Percentiles rank a stretch among this genome's conserved stretches.
Evolutionary conservation across 2,329 filamentous ascomycete genomes (phyloP).

Genomic region (Aureobasidium zeae): DNA sequence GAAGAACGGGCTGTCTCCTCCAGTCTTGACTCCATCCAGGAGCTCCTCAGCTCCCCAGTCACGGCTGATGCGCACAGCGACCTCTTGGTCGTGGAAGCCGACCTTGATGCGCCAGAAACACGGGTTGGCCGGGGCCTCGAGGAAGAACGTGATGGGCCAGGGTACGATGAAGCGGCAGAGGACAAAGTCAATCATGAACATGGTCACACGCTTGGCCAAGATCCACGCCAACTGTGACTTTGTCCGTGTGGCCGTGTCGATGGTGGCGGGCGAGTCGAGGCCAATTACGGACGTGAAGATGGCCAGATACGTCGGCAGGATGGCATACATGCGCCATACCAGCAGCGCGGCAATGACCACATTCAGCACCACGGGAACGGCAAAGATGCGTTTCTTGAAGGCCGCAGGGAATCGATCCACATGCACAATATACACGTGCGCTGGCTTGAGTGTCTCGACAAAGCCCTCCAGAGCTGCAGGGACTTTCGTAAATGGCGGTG

Average conservation of each 20-base stretch:
- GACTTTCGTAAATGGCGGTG: conserved; percentile 56
- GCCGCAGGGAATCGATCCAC: conserved; percentile 60
- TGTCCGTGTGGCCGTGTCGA: conserved; percentile 49
- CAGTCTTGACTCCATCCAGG: conserved; percentile 44
- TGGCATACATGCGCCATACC: conserved; percentile 56
- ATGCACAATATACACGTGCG: conserved; percentile 75
- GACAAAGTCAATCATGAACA: conserved; percentile 65
- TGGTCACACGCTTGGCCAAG: conserved; percentile 50
- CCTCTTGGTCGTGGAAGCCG: conserved; percentile 70
- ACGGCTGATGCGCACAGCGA: conserved; percentile 70
- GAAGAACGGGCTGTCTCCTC: conserved; percentile 47
- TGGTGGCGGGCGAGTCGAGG: conserved; percentile 55
- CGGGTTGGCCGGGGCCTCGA: conserved; percentile 56
- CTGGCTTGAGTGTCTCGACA: conserved; percentile 53
- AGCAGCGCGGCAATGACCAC: conserved; percentile 55
- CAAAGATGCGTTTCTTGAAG: conserved; percentile 76
- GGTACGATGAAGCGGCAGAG: conserved; percentile 36
- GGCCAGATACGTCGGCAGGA: conserved; percentile 62
- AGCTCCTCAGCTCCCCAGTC: conserved; percentile 58
- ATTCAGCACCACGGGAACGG: conserved; percentile 71
- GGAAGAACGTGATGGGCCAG: conserved; percentile 45
- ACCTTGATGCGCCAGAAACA: conserved; percentile 62
- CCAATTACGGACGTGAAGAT: conserved; percentile 58
- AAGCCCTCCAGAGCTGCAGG: conserved; percentile 57
- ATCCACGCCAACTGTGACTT: conserved; percentile 50